Evolutionary conservation across 371 early-diverging fungal genomes (phyloP).

Genomic region (Mucor racemosus): DNA sequence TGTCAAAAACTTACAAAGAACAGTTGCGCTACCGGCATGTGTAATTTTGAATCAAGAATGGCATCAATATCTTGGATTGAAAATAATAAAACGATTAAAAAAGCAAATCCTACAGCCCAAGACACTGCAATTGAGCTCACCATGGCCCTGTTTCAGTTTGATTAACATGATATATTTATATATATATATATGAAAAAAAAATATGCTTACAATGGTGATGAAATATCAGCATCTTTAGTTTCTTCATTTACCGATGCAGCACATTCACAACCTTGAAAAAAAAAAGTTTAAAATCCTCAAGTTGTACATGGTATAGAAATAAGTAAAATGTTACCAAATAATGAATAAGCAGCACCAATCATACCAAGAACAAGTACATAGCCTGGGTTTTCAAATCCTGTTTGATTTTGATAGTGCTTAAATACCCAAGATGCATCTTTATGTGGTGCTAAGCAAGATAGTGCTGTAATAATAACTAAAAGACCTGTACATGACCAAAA

Average conservation of each 20-base stretch:
- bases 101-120: constrained; percentile 45
- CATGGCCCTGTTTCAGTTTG: constrained; percentile 37
- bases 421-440: constrained; percentile 40
- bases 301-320: not conserved
- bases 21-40: constrained; percentile 50
- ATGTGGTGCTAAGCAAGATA: constrained; percentile 30
- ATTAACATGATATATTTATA: no score
- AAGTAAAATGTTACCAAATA: constrained; percentile 37
- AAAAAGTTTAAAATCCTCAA: not conserved
- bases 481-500: constrained; percentile 52
- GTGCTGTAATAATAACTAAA: constrained; percentile 28
- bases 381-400: constrained; percentile 42
- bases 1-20: constrained; percentile 33
- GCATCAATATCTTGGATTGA: constrained; percentile 49
- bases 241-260: constrained; percentile 51
- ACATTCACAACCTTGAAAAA: constrained; percentile 43
- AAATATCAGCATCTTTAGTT: constrained; percentile 48
- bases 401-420: constrained; percentile 46
- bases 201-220: constrained; percentile 38
- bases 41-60: constrained; percentile 33
- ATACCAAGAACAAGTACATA: constrained; percentile 50
- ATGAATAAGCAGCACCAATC: constrained; percentile 50
- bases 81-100: constrained; percentile 39
- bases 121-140: constrained; percentile 40
- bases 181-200: no score